Evolutionary conservation across 495 filamentous ascomycete genomes (phyloP), one percentile per base, ranked within the genome.

Genomic region (Trichoderma erinaceum): DNA sequence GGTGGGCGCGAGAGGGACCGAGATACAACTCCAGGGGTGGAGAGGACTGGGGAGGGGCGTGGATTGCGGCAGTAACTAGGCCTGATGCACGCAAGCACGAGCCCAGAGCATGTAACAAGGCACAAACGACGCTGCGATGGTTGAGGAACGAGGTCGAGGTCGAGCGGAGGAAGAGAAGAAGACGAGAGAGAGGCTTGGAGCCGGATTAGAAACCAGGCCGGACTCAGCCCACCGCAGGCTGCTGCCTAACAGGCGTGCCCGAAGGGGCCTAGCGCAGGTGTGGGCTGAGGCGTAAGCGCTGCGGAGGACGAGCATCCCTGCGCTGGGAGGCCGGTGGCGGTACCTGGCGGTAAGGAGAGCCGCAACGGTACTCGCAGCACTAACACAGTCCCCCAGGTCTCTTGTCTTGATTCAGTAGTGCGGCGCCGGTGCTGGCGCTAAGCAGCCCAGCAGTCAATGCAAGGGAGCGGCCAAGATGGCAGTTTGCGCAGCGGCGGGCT

Each of bases 231-330:
- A 61, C 25, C 56, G 56, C 56, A 61, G 56, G 56, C 56, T 61
- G 56, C 56, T 61, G 56, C 56, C 56, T 61, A 61, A 61, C 56
- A 27, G 10, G 56, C 23, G 23, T 23, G 25, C 56, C 56, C 10
- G 25, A 12, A 12, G 7, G 1, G 56, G 56, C 56, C 27, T 61
- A 61, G 56, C 56, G 56, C 56, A 12, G 23, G 23, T 27, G 56
- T 61, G 56, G 56, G 56, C 56, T 61, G 56, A 61, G 56, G 56
- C 56, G 56, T 61, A 61, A 61, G 56, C 56, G 56, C 56, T 61
- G 56, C 56, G 56, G 56, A 61, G 56, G 56, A 61, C 23, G 56
- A 23, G 27, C 5, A 61, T 61, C 56, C 56, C 56, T 61, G 56
- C 18, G 5, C 35, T 7, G 0, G 4, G 35, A 38, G 35, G 35